phyloP scores from a whole-genome alignment of 2,329 filamentous ascomycete species.

The Xylogone sp. region DNA sequence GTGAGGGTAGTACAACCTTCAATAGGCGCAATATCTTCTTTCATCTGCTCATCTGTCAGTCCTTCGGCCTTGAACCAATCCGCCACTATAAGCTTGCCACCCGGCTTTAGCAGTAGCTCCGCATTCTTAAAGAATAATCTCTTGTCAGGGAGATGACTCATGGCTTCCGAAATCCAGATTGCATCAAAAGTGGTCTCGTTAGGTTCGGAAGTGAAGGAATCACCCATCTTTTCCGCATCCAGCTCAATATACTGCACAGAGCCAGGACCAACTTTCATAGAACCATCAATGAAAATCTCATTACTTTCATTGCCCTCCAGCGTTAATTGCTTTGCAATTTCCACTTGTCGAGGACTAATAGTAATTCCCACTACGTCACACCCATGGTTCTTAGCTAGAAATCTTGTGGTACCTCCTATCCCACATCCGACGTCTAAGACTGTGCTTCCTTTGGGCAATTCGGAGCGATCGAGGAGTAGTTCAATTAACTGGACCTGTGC shows the following conservation, averaged over 20 bases:
- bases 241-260: slow-evolving; percentile 53
- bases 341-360: slow-evolving; percentile 55
- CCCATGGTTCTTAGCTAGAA: slow-evolving; percentile 47
- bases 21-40: slow-evolving; percentile 54
- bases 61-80: slow-evolving; percentile 58
- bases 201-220: slow-evolving; percentile 37
- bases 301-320: slow-evolving; percentile 20
- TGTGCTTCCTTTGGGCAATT: slow-evolving; percentile 30
- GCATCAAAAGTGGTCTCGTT: slow-evolving; percentile 43
- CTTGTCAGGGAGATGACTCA: slow-evolving; percentile 58
- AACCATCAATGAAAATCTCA: slow-evolving; percentile 7
- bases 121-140: slow-evolving; percentile 54
- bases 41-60: slow-evolving; percentile 39
- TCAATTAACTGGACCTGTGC: slow-evolving; percentile 55
- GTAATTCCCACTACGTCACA: slow-evolving; percentile 57
- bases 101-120: slow-evolving; percentile 40
- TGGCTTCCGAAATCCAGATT: slow-evolving; percentile 60
- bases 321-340: slow-evolving; percentile 51
- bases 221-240: slow-evolving; percentile 58
- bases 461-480: slow-evolving; percentile 47
- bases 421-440: slow-evolving; percentile 60
- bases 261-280: slow-evolving; percentile 38
- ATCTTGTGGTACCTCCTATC: slow-evolving; percentile 54
- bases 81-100: slow-evolving; percentile 52
- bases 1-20: slow-evolving; percentile 50